Evolutionary conservation across 2,329 filamentous ascomycete genomes (phyloP), one percentile per base, ranked within the genome.

Genomic region (Aspergillus puulaauensis): DNA sequence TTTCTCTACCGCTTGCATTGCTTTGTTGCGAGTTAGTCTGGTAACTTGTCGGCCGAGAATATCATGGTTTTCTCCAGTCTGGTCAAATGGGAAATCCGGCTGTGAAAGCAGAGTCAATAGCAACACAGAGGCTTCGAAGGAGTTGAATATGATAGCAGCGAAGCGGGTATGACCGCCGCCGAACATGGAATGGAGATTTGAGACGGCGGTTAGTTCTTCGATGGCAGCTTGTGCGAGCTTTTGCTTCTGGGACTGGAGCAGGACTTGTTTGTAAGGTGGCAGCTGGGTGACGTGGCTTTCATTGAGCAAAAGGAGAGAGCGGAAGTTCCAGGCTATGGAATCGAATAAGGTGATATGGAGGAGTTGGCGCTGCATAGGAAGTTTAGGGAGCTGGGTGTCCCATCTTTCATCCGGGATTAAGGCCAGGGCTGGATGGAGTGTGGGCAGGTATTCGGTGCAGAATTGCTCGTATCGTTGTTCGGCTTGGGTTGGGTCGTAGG

Each of bases 391-490:
- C 15, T 12, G 17, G 8, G n/a, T 14, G n/a, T 59, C 57, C 57
- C 52, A 59, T 14, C 21, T 6, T 8, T 9, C 43, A 35, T 56
- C 33, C 3, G 46, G 52, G 15, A 31, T 23, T n/a, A 59, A 52
- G 6, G 33, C 17, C 11, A 52, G 43, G 1, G 47, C 40, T 11
- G 40, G 31, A 5, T 52, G 41, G 27, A 59, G 17, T 8, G 40
- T 56, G 4, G 46, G 47, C 2, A 59, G n/a, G 19, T 46, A 59
- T 27, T 59, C 52, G 19, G 31, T 21, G 8, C 52, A 56, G 41
- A 59, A 52, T 21, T 24, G 11, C 31, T 59, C 52, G 17, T 59
- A 59, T 19, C 52, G 46, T n/a, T 59, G 14, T 33, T 59, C 57
- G n/a, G 12, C 51, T 15, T n/a, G 15, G 4, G 19, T 52, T 14